Percentiles rank a stretch among this genome's conserved stretches.
Evolutionary conservation across 2,329 filamentous ascomycete genomes (phyloP).

Genomic region (Aspergillus pseudotamarii): DNA sequence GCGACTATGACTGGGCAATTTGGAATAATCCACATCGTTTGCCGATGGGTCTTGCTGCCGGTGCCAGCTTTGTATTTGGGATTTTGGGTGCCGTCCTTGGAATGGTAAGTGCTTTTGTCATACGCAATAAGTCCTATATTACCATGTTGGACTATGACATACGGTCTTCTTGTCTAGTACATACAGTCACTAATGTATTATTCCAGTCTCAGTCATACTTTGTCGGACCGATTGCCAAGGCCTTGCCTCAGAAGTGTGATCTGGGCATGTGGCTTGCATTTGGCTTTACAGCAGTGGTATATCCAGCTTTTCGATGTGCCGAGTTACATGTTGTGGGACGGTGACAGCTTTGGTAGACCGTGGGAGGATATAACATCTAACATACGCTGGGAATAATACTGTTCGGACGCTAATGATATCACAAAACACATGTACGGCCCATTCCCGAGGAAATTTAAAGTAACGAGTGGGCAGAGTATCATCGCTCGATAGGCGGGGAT

Average conservation of each 20-base stretch:
- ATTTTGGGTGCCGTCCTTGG: slow-evolving; percentile 41
- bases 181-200: neutral
- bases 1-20: slow-evolving; percentile 40
- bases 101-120: slow-evolving; percentile 30
- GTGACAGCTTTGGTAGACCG: neutral
- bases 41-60: slow-evolving; percentile 44
- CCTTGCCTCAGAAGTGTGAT: slow-evolving; percentile 32
- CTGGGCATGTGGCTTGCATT: slow-evolving; percentile 38
- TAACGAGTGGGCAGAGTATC: slow-evolving; percentile 5
- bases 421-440: neutral
- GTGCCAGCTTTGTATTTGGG: slow-evolving; percentile 35
- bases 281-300: slow-evolving; percentile 34
- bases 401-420: too few species aligned
- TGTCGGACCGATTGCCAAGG: slow-evolving; percentile 34
- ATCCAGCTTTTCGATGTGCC: slow-evolving; percentile 34
- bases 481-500: neutral
- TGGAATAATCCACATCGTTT: slow-evolving; percentile 40
- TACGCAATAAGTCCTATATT: neutral
- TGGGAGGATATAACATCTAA: neutral
- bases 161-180: neutral
- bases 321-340: slow-evolving; percentile 31
- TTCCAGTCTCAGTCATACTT: slow-evolving; percentile 38
- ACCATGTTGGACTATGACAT: neutral
- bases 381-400: neutral
- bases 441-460: neutral